Conservation (phyloP, 345 rosid genomes). For the Boechera divaricarpa region DNA sequence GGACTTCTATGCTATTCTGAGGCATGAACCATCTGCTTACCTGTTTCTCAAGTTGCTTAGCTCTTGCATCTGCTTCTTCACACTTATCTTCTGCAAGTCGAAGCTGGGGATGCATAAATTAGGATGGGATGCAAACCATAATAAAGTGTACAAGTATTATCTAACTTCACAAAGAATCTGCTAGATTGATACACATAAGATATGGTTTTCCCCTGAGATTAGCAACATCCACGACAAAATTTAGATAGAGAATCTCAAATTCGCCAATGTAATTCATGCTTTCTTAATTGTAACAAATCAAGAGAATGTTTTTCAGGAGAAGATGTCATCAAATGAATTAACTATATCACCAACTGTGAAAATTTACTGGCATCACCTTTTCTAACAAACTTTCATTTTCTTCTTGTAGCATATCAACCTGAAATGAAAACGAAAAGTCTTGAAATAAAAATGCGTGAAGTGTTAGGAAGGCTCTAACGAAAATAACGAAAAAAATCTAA, state of each 20-base stretch:
- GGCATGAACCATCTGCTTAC: constrained; percentile 42
- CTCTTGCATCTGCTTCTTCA: constrained; percentile 88
- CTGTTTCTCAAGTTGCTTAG: constrained; percentile 88
- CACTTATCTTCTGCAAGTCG: constrained; percentile 84
- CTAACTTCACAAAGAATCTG: constrained; percentile 29
- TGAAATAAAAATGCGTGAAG: constrained; percentile 18
- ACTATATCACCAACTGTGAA: constrained; percentile 34
- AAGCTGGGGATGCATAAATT: constrained; percentile 70
- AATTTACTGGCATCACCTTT: constrained; percentile 57
- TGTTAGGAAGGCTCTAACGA: constrained; percentile 4
- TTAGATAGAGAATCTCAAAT: not conserved
- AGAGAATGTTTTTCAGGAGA: not conserved
- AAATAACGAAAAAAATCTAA: not conserved
- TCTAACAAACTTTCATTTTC: constrained; percentile 67
- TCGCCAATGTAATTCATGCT: not conserved
- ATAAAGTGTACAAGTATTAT: not conserved
- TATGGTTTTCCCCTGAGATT: not conserved
- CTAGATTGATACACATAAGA: constrained; percentile 1
- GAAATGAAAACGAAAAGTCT: constrained; percentile 44
- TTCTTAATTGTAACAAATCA: not conserved
- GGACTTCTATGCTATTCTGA: constrained; percentile 15
- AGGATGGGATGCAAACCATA: constrained; percentile 42
- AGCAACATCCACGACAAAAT: not conserved
- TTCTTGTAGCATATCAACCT: constrained; percentile 82
- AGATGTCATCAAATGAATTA: constrained; percentile 5